Evolutionary conservation across 192 early-diverging fungal species (phyloP).

Genomic region (Piromyces sp.): DNA sequence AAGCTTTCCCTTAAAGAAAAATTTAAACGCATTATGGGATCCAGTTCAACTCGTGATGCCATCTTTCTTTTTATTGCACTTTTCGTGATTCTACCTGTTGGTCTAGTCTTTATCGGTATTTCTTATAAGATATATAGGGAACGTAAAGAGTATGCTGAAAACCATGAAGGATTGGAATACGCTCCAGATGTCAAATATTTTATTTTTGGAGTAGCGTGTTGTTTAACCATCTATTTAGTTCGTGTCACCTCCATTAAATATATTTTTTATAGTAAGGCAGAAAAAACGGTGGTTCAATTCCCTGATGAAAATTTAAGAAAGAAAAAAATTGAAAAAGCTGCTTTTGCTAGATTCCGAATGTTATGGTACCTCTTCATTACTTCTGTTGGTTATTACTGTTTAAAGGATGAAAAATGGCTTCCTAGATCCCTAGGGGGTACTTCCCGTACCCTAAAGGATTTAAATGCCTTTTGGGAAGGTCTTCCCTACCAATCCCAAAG

Average conservation of each 20-base stretch:
- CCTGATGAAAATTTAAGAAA: background rate
- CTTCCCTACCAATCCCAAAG: background rate
- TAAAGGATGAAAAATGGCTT: background rate
- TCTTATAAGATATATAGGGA: background rate
- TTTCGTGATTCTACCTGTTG: background rate
- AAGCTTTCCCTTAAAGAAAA: background rate
- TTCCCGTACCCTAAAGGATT: background rate
- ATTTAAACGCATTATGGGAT: background rate
- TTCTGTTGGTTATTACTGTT: background rate
- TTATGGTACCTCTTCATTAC: background rate
- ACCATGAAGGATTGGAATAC: background rate
- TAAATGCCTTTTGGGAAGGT: background rate
- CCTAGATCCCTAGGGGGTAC: background rate
- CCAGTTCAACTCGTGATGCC: background rate
- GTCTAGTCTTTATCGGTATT: background rate
- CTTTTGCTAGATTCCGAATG: background rate
- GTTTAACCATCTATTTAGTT: background rate
- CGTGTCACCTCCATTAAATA: background rate
- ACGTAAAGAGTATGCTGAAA: background rate
- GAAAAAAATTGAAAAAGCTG: background rate
- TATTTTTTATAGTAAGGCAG: background rate
- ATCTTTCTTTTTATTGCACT: background rate
- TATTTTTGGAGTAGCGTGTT: background rate
- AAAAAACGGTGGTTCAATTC: background rate
- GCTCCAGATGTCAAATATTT: background rate